Conservation (phyloP, 257 asterid species). For the Echium plantagineum region DNA sequence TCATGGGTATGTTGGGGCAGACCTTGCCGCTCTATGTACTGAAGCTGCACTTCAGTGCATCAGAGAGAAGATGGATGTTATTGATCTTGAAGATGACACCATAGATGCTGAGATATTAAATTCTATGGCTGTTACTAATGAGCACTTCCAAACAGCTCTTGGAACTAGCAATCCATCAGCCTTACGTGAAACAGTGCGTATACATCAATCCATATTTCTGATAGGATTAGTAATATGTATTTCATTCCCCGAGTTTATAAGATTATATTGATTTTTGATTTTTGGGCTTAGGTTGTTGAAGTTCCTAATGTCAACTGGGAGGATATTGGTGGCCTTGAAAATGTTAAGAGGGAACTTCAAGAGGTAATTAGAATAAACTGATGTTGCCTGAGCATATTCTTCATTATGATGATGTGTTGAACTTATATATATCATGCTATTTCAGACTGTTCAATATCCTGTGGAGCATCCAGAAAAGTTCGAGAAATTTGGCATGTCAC, state of each 20-base stretch:
- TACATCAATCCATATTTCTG: too few species aligned
- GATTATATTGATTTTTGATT: background rate
- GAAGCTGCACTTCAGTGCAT: slow-evolving; percentile 54
- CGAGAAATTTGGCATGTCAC: slow-evolving; percentile 57
- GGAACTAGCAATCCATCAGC: too few species aligned
- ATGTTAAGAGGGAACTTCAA: slow-evolving; percentile 39
- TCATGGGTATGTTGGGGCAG: slow-evolving; percentile 53
- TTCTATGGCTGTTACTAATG: slow-evolving; percentile 28
- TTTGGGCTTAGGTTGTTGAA: slow-evolving; percentile 27
- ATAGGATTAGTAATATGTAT: too few species aligned
- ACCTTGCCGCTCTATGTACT: slow-evolving; percentile 54
- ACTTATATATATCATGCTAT: slow-evolving; percentile 2
- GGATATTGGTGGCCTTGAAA: slow-evolving; percentile 42
- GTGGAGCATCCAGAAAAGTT: slow-evolving; percentile 61
- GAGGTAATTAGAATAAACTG: slow-evolving; percentile 20
- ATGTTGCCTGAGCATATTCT: background rate
- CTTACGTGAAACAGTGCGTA: background rate
- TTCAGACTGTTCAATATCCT: slow-evolving; percentile 50
- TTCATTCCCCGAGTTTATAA: too few species aligned
- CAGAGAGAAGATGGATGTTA: slow-evolving; percentile 53
- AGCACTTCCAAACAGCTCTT: too few species aligned
- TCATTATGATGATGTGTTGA: slow-evolving; percentile 2
- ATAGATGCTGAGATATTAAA: slow-evolving; percentile 50
- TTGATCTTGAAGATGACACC: slow-evolving; percentile 43
- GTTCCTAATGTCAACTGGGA: slow-evolving; percentile 40